Base-by-base conservation (phyloP, 1,284 basidiomycete genomes). In the Microbotryomycetes sp. region DNA sequence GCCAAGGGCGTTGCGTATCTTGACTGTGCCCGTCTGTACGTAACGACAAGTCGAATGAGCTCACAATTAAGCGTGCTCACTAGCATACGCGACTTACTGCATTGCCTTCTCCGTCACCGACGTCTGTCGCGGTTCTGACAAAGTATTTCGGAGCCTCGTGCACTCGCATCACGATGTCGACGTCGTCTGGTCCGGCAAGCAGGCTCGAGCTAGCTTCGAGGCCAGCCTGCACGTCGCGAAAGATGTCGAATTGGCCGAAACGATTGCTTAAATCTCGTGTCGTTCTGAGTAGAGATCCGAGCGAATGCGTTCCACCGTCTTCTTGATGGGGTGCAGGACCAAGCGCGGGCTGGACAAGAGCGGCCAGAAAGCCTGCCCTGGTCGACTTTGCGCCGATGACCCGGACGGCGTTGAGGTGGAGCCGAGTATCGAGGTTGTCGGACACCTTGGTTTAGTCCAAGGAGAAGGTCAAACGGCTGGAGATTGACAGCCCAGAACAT, bases 101-200 rank as follows among this genome's bases (percentile, higher is more conserved):
- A 57, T 80, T 90, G 7, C 91, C 94, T 75, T 97, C 94, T 55
- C 88, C 88, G 60, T 96, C 91, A 9, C 96, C 96, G 4, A 97
- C 81, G 72, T 97, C 92, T 1, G 94, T 97, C 2, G 88, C 83
- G 1, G 86, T 91, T 71, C 89, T 91, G 24, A 94, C 73, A 71
- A 84, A 92, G 69, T 87, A 84, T 30, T 89, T 78, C 1, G 89
- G 85, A 54, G 83, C 83, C 73, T 96, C 92, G 49, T 82, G 81
- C 13, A 90, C 82, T 45, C 81, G 80, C 71, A 96, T 82, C 0
- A 96, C 82, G 45, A 97, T 74, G 72, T 97, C 91, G n/a, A 97
- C 84, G 68, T 91, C 90, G 35, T 84, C 81, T 1, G 78, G 75
- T 23, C 79, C 75, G 0, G 88, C 84, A 4, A 83, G 76, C 1